Percentiles rank a stretch among this genome's conserved stretches.
Conservation (phyloP, 176 grass and related monocot species). For the Hsuehochloa calcarea region DNA sequence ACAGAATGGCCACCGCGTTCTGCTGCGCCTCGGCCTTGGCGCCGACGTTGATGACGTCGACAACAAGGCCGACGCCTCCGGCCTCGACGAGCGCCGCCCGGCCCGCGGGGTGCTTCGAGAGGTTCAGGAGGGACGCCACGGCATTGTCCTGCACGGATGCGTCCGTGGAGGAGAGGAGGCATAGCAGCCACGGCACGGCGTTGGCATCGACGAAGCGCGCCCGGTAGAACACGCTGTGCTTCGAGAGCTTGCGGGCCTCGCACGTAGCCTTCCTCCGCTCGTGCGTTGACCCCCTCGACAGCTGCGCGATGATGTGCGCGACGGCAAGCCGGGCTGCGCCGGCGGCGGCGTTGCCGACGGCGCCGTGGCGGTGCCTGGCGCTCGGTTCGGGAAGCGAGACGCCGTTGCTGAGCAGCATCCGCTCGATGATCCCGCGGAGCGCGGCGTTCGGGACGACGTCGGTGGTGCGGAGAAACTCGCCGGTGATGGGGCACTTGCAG, state of each 20-base stretch:
- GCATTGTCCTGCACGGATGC: conserved; percentile 66
- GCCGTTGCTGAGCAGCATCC: conserved; percentile 47
- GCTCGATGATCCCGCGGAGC: conserved; percentile 52
- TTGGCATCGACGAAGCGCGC: conserved; percentile 58
- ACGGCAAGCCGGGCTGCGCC: conserved; percentile 49
- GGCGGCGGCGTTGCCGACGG: conserved; percentile 19
- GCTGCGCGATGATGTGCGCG: conserved; percentile 39
- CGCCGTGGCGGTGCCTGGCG: conserved; percentile 34
- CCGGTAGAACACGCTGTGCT: conserved; percentile 67
- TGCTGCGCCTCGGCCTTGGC: conserved; percentile 52
- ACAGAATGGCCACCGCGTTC: conserved; percentile 78
- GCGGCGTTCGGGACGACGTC: conserved; percentile 68
- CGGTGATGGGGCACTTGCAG: conserved; percentile 73
- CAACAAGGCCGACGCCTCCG: conserved; percentile 62
- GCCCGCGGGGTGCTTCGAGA: conserved; percentile 72
- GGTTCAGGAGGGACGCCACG: conserved; percentile 57
- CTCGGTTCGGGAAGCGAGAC: conserved; percentile 33
- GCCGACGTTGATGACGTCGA: conserved; percentile 65
- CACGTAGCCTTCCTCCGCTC: conserved; percentile 61
- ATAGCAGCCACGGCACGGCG: conserved; percentile 72
- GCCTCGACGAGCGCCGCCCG: conserved; percentile 52
- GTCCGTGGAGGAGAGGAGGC: conserved; percentile 61
- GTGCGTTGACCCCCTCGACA: conserved; percentile 36
- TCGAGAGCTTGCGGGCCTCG: conserved; percentile 75
- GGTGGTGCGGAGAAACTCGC: conserved; percentile 49